Evolutionary conservation across 176 grass and related monocot species (phyloP), one percentile per base, ranked within the genome.

Genomic region (Musa beccarii): DNA sequence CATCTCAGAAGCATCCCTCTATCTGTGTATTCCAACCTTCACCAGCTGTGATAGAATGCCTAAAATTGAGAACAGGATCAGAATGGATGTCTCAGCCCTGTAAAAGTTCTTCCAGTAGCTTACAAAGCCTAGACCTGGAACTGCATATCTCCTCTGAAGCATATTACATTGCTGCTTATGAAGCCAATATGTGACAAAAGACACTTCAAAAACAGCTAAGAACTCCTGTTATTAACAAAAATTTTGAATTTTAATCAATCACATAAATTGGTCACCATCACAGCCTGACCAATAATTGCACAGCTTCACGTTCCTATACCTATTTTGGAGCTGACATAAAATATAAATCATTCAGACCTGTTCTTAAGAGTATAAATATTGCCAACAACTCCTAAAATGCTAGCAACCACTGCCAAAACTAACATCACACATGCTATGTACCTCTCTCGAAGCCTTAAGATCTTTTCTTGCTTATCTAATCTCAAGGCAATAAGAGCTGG

Each of bases 351-450:
- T 14, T 81, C 82, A 68, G 90, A 93, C 49, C 78, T 83, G 63
- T 80, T 87, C 80, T 78, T 87, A 29, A 98, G 73, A 74, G 84
- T 98, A 83, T 89, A 93, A 25, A 98, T 78, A 54, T 98, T 98
- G 19, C 94, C 90, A 0, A 83, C 28, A 0, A 93, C 88, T 70
- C 94, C 90, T 0, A 98, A 78, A 23, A 93, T 49, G 15, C 90
- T 89, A 76, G 92, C 84, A 1, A 89, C 25, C 14, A 89, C 68
- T 22, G 95, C 86, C 78, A 91, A 53, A 66, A 82, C 84, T 74
- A 98, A 81, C 90, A 98, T 91, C 4, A 75, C 71, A 23, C 84
- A 54, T 59, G 86, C 83, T 24, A 98, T 54, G 72, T 87, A 63
- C 21, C 79, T 86, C 83, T 93, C 86, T 17, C 63, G 61, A 3